Percentiles rank a stretch among this genome's conserved stretches.
Conservation (phyloP, 2,329 filamentous ascomycete species). For the Fusarium devonianum region DNA sequence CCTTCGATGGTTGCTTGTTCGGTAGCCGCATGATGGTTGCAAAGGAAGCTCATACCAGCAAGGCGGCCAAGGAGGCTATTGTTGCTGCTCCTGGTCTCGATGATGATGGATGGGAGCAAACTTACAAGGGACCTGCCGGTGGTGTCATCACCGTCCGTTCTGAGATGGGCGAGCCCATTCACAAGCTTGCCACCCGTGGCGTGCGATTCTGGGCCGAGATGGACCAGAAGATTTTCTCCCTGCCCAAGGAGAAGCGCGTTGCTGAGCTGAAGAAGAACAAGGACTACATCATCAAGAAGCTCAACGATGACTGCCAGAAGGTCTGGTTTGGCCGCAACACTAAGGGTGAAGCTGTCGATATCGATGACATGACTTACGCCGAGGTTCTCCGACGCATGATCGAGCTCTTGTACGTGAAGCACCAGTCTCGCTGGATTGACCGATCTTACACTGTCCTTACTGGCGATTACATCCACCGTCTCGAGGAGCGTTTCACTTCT, state of each 20-base stretch:
- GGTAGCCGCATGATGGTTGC: constrained; percentile 95
- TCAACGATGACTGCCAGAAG: constrained; percentile 96
- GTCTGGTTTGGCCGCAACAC: constrained; percentile 94
- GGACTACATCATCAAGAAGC: constrained; percentile 91
- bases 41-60: constrained; percentile 89
- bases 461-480: constrained; percentile 93
- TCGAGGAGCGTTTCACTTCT: constrained; percentile 95
- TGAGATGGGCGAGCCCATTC: constrained; percentile 99
- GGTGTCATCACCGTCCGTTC: constrained; percentile 96
- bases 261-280: constrained; percentile 87
- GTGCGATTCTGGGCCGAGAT: constrained; percentile 98
- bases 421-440: constrained; percentile 92
- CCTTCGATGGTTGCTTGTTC: constrained; percentile 90
- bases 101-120: constrained; percentile 88
- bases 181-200: constrained; percentile 97
- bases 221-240: constrained; percentile 96
- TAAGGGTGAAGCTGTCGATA: constrained; percentile 79
- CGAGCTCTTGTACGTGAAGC: constrained; percentile 89
- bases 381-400: constrained; percentile 89
- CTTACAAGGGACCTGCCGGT: constrained; percentile 88
- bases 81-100: constrained; percentile 83
- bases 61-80: constrained; percentile 88
- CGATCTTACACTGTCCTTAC: constrained; percentile 81
- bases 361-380: constrained; percentile 95
- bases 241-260: constrained; percentile 93